Evolutionary conservation across 1,284 basidiomycete genomes (phyloP), one percentile per base, ranked within the genome.

Genomic region (Ustilago crameri): DNA sequence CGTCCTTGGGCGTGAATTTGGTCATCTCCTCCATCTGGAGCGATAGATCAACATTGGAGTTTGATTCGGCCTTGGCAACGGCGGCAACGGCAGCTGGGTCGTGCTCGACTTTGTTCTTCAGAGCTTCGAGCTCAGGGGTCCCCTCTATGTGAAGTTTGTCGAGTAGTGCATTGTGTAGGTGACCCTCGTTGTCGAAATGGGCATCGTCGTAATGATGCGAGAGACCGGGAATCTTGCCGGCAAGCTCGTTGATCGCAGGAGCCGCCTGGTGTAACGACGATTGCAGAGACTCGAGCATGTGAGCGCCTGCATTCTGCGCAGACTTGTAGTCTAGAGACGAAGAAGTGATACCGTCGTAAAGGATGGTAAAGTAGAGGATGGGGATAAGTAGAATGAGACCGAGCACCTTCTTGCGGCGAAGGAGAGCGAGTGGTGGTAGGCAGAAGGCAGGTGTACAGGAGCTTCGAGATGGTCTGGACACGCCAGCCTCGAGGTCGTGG

Each of bases 331-430:
- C 47, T 22, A 70, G 56, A 3, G 54, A 54, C 1, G 59, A 51
- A 0, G 30, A 17, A 1, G 52, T 32, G 8, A 24, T 48, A 41
- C 56, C 64, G 22, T 58, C 55, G 55, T 73, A 68, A 14, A 65
- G 23, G 27, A 69, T 50, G 30, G 53, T n/a, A 5, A 64, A 17
- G 23, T 54, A 68, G 44, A 64, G 2, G 26, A 52, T 22, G 3
- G 70, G 65, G 3, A 57, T 9, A 24, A 66, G 38, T 22, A 69
- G 40, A 22, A 60, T 10, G 7, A 53, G 2, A 14, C 61, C 52
- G 17, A 56, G 14, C 15, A 50, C 4, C 54, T 73, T 73, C 14
- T 63, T 68, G 38, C 70, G 52, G 24, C 65, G 64, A 12, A 73
- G 30, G 9, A 73, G 44, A 3, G 70, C 56, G 14, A 73, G 26